Evolutionary conservation across 257 asterid species (phyloP).

Genomic region (Solanum dulcamara): DNA sequence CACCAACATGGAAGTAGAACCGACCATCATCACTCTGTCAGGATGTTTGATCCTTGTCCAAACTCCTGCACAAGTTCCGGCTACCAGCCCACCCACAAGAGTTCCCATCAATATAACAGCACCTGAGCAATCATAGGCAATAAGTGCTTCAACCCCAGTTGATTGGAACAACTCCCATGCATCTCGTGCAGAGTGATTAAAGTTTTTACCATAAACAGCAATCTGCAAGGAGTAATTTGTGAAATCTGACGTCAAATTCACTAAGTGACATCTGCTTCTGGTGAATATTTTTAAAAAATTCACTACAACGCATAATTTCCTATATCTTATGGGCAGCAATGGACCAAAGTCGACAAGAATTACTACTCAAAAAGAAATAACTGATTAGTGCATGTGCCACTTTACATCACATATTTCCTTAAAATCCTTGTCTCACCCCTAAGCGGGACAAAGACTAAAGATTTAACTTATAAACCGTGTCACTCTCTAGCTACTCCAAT

Average conservation of each 20-base stretch:
- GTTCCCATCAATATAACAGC: conserved; percentile 93
- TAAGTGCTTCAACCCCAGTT: conserved; percentile 89
- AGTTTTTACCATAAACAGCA: conserved; percentile 89
- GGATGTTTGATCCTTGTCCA: conserved; percentile 77
- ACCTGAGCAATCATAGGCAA: conserved; percentile 95
- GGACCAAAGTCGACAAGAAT: neutral
- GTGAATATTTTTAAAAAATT: neutral
- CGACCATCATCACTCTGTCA: conserved; percentile 74
- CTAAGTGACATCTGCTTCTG: neutral
- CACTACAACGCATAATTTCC: neutral
- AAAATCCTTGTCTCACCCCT: neutral
- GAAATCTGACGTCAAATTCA: neutral
- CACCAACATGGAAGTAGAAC: conserved; percentile 86
- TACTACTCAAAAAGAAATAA: neutral
- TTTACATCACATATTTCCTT: neutral
- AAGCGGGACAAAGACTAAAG: neutral
- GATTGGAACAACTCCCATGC: conserved; percentile 99
- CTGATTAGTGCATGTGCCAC: neutral
- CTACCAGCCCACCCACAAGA: conserved; percentile 69
- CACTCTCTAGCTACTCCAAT: neutral
- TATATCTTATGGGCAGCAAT: neutral
- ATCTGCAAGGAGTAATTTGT: conserved; percentile 35
- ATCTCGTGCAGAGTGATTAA: conserved; percentile 90
- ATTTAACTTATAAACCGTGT: neutral
- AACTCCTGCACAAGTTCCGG: conserved; percentile 76